phyloP scores from a whole-genome alignment of 495 filamentous ascomycete genomes.

The Hamigera avellanea region DNA sequence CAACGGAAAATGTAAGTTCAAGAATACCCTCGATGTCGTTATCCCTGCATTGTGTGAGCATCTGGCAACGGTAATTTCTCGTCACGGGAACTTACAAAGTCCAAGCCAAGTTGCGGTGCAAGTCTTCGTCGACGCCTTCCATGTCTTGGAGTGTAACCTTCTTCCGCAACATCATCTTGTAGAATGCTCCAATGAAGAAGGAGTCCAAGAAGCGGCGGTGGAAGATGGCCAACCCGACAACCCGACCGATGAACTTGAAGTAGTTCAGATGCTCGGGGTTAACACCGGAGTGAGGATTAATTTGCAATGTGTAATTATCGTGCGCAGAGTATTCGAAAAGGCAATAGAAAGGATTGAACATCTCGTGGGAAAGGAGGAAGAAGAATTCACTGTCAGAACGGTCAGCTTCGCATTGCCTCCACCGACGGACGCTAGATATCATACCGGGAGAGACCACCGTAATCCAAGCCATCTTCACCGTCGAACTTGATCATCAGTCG shows the following conservation, averaged over 20 bases:
- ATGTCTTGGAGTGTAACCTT: slow-evolving; percentile 86
- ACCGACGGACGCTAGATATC: slow-evolving; percentile 1
- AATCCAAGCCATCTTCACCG: slow-evolving; percentile 95
- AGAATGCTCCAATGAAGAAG: slow-evolving; percentile 98
- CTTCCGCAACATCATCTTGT: slow-evolving; percentile 99
- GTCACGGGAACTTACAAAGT: slow-evolving; percentile 50
- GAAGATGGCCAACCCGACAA: slow-evolving; percentile 97
- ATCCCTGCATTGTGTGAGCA: slow-evolving; percentile 42
- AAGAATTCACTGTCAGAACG: slow-evolving; percentile 77
- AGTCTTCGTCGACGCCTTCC: slow-evolving; percentile 97
- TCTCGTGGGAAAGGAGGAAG: slow-evolving; percentile 99
- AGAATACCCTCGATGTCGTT: slow-evolving; percentile 91
- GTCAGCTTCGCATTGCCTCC: slow-evolving; percentile 13
- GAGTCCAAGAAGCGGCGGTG: slow-evolving; percentile 95
- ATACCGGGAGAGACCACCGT: slow-evolving; percentile 87
- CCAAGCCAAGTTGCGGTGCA: slow-evolving; percentile 92
- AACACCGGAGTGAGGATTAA: slow-evolving; percentile 98
- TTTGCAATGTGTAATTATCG: slow-evolving; percentile 99
- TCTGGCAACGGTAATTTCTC: background rate
- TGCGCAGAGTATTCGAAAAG: slow-evolving; percentile 99
- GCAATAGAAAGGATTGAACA: slow-evolving; percentile 99
- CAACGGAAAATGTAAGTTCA: slow-evolving; percentile 88
- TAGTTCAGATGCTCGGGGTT: slow-evolving; percentile 99
- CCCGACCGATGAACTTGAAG: slow-evolving; percentile 99
- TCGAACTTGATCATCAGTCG: slow-evolving; percentile 99